A percentile compares a stretch with the other conserved stretches of the same genome.
Conservation (phyloP, 495 filamentous ascomycete genomes). For the Aspergillus incahuasiensis region DNA sequence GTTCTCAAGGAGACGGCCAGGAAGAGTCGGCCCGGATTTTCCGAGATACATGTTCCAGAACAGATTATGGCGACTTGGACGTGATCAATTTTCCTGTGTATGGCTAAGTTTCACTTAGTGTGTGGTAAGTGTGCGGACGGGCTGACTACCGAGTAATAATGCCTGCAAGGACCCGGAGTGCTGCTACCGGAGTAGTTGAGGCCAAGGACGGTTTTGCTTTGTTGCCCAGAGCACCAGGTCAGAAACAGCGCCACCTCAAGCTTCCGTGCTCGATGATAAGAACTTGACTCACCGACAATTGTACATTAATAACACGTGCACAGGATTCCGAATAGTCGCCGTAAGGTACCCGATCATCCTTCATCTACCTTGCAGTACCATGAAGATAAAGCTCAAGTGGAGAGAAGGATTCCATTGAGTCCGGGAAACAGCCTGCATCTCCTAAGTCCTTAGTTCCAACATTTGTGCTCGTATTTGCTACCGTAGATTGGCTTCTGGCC, state of each 20-base stretch:
- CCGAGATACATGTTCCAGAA: neutral
- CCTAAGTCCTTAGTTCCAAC: neutral
- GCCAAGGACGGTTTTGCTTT: neutral
- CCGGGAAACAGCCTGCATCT: neutral
- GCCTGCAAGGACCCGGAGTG: too few species aligned
- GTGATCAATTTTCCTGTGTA: neutral
- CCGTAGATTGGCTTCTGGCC: neutral
- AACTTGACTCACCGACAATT: neutral
- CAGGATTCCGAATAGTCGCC: neutral
- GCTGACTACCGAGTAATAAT: too few species aligned
- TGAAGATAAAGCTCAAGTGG: neutral
- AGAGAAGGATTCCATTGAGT: neutral
- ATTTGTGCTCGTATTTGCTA: neutral
- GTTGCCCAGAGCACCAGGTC: neutral
- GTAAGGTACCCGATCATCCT: too few species aligned
- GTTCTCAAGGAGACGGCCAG: too few species aligned
- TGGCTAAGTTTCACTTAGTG: neutral
- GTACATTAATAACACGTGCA: neutral
- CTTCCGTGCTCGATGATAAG: neutral
- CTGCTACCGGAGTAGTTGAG: too few species aligned
- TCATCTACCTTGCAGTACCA: neutral
- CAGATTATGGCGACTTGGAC: neutral
- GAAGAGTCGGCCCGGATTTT: neutral
- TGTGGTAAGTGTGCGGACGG: too few species aligned
- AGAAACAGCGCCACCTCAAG: neutral